Percentiles rank a stretch among this genome's conserved stretches.
Conservation (phyloP, 371 early-diverging fungal genomes). For the Mortierella sp. region DNA sequence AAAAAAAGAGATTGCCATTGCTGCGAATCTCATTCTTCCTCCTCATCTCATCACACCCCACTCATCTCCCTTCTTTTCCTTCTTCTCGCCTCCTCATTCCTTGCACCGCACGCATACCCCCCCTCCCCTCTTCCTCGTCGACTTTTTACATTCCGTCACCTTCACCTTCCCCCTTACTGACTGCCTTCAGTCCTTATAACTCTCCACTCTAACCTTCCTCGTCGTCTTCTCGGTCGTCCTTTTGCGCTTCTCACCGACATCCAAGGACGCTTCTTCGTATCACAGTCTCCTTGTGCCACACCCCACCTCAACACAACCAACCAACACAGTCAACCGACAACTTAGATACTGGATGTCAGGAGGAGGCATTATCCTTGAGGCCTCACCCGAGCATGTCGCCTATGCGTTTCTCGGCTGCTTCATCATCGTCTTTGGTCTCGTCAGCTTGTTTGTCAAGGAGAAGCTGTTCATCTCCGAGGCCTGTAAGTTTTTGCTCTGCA, state of each 20-base stretch:
- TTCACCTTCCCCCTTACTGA: neutral
- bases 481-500: slow-evolving; percentile 61
- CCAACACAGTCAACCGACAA: slow-evolving; percentile 9
- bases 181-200: neutral
- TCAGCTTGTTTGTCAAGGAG: slow-evolving; percentile 94
- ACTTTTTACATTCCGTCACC: neutral
- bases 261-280: neutral
- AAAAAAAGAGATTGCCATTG: neutral
- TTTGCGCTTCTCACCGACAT: neutral
- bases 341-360: slow-evolving; percentile 6
- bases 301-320: neutral
- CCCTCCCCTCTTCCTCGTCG: neutral
- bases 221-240: neutral
- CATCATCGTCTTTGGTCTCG: slow-evolving; percentile 86
- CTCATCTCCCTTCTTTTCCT: slow-evolving; percentile 8
- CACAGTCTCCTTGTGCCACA: neutral
- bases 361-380: slow-evolving; percentile 30
- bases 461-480: slow-evolving; percentile 92
- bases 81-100: slow-evolving; percentile 6
- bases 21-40: slow-evolving; percentile 22
- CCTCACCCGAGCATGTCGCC: slow-evolving; percentile 38
- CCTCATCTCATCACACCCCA: slow-evolving; percentile 27
- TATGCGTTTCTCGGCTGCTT: slow-evolving; percentile 81
- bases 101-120: neutral
- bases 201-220: neutral